Base-by-base conservation (phyloP, 23 red algal species). In the Cyanidiococcus yangmingshanensis region DNA sequence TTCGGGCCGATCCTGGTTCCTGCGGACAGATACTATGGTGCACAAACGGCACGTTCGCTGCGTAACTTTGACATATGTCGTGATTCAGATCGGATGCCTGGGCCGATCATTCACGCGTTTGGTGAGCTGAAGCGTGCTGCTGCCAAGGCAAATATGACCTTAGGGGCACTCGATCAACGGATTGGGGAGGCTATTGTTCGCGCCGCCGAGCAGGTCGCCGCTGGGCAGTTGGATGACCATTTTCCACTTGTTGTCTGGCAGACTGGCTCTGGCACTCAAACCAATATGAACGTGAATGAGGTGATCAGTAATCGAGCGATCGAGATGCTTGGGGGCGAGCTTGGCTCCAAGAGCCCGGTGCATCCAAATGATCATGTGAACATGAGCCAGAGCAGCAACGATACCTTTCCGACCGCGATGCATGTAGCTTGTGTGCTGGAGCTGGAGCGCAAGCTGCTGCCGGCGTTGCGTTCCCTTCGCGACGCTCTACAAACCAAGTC, bases 341-440 rank as follows among this genome's bases (percentile, higher is more conserved):
- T 80, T 29, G 94, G 94, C 1, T 91, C 94, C 50, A 98, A 98
- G 41, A 30, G 0, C 3, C 94, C 94, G 36, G 87, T 91, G 31
- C 94, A 98, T 74, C 94, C 94, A 21, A 98, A 98, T 59, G 94
- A 98, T 54, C 94, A 98, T 74, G 94, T 98, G 68, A 98, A 98
- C 77, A 91, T 84, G 68, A 76, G 79, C 27, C 94, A 98, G 85
- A 89, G 84, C 1, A 88, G 83, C 38, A 98, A 98, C 74, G 94
- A 98, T 68, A 98, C 94, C 2, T 98, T 98, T 68, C 94, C 94
- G 21, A 98, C 87, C 0, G 94, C 94, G 0, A 91, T 91, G 94
- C 94, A 98, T 75, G 89, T 98, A 21, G 94, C 94, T n/a, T 80
- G 85, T 12, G 89, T 86, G 0, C 40, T 59, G 38, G 74, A 90